A percentile compares a stretch with the other conserved stretches of the same genome.
These are phyloP conservation scores for Kodamaea hsintzibuensis DNA, from an alignment of 805 yeast genomes.

Conservation along the genomic window DNA sequence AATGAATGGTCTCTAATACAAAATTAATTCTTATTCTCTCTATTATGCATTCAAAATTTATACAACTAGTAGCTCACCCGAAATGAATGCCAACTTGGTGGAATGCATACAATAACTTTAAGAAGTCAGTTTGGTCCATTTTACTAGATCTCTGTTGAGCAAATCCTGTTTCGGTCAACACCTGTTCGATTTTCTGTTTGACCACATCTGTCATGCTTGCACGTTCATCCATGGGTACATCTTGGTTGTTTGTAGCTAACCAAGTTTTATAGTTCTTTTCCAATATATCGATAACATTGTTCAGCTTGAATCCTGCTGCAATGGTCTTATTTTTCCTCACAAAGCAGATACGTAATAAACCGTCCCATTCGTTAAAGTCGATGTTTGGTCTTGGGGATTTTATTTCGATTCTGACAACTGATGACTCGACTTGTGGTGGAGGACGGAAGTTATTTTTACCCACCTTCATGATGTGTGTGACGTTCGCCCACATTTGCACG, in stretches of 20 bases:
- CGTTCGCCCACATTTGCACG: slow-evolving; percentile 99
- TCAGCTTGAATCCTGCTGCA: slow-evolving; percentile 87
- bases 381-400: slow-evolving; percentile 92
- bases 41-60: background rate
- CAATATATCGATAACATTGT: slow-evolving; percentile 74
- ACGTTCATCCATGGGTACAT: slow-evolving; percentile 41
- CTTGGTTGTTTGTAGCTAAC: slow-evolving; percentile 53
- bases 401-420: slow-evolving; percentile 91
- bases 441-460: slow-evolving; percentile 96
- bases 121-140: slow-evolving; percentile 92
- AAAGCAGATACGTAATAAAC: slow-evolving; percentile 84
- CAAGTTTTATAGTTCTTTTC: slow-evolving; percentile 86
- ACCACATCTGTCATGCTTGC: slow-evolving; percentile 50
- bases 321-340: slow-evolving; percentile 92
- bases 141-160: slow-evolving; percentile 89
- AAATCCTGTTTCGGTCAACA: slow-evolving; percentile 75
- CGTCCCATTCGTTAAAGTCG: slow-evolving; percentile 97
- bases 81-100: slow-evolving; percentile 97
- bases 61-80: slow-evolving; percentile 47
- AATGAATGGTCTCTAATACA: too few relatives aligned
- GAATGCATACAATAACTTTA: slow-evolving; percentile 83
- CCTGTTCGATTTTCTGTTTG: slow-evolving; percentile 69
- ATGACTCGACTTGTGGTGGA: slow-evolving; percentile 97
- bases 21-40: too few relatives aligned
- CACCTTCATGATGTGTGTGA: slow-evolving; percentile 97